A percentile compares a stretch with the other conserved stretches of the same genome.
These are phyloP conservation scores for Moricandia arvensis DNA, from an alignment of 345 rosid species.

Conservation along the genomic window DNA sequence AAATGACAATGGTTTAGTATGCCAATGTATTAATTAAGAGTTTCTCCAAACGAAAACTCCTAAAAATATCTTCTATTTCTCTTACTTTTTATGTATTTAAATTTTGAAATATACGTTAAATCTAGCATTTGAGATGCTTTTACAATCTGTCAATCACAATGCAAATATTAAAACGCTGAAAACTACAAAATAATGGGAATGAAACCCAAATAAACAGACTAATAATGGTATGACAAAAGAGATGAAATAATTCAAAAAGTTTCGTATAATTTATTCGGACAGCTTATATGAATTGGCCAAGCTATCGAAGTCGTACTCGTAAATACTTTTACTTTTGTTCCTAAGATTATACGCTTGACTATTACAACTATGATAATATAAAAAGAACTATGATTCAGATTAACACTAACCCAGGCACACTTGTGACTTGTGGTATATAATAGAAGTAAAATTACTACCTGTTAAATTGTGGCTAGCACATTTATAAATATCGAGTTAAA, in stretches of 20 bases:
- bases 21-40: no score
- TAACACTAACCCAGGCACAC: not conserved
- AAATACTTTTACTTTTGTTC: not conserved
- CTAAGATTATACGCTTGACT: not conserved
- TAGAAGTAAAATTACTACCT: not conserved
- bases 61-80: not conserved
- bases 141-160: not conserved
- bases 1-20: no score
- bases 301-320: not conserved
- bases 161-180: not conserved
- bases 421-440: not conserved
- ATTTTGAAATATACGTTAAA: not conserved
- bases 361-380: not conserved
- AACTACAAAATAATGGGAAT: not conserved
- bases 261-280: not conserved
- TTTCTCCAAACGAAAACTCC: not conserved
- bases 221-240: not conserved
- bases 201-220: not conserved
- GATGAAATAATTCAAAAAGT: not conserved
- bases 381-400: not conserved
- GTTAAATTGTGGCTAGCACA: not conserved
- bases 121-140: not conserved
- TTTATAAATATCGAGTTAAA: slow-evolving; percentile 12
- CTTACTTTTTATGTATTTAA: not conserved
- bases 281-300: not conserved